phyloP scores from a whole-genome alignment of 1,139 yeast species.

The Yamadazyma diddensiae region DNA sequence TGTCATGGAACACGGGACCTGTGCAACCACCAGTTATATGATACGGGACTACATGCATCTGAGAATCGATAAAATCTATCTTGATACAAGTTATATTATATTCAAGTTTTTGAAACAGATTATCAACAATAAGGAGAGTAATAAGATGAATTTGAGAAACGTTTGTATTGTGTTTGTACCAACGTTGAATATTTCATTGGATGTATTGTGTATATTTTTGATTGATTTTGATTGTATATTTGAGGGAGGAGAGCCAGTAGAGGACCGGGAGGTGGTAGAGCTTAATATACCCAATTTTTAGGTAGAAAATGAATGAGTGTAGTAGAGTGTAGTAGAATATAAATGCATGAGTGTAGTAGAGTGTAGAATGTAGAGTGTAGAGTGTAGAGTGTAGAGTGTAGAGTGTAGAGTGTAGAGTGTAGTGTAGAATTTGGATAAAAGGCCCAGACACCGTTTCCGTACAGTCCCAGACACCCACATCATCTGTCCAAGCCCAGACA shows the following conservation, averaged over 20 bases:
- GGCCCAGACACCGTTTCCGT: too few species aligned
- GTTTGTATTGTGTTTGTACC: constrained; percentile 86
- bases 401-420: too few species aligned
- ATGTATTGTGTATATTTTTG: constrained; percentile 59
- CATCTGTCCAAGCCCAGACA: too few species aligned
- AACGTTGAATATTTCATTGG: constrained; percentile 69
- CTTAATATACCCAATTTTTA: constrained; percentile 43
- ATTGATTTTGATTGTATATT: constrained; percentile 66
- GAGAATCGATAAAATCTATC: constrained; percentile 40
- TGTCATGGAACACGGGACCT: constrained; percentile 19
- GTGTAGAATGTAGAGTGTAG: too few species aligned
- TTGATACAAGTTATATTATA: constrained; percentile 60
- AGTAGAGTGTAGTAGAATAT: too few species aligned
- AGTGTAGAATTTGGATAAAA: too few species aligned
- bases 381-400: too few species aligned
- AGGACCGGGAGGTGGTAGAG: constrained; percentile 39
- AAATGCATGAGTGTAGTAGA: too few species aligned
- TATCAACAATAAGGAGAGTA: constrained; percentile 57
- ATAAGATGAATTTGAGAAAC: constrained; percentile 81
- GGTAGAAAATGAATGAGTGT: too few species aligned
- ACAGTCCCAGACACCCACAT: too few species aligned
- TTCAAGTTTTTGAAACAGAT: constrained; percentile 68
- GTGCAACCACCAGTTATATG: constrained; percentile 20
- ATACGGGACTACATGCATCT: constrained; percentile 30
- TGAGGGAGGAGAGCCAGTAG: constrained; percentile 48